These are phyloP conservation scores for Chaetothyriales sp. DNA, from an alignment of 2,329 filamentous ascomycete genomes.

Conservation along the genomic window DNA sequence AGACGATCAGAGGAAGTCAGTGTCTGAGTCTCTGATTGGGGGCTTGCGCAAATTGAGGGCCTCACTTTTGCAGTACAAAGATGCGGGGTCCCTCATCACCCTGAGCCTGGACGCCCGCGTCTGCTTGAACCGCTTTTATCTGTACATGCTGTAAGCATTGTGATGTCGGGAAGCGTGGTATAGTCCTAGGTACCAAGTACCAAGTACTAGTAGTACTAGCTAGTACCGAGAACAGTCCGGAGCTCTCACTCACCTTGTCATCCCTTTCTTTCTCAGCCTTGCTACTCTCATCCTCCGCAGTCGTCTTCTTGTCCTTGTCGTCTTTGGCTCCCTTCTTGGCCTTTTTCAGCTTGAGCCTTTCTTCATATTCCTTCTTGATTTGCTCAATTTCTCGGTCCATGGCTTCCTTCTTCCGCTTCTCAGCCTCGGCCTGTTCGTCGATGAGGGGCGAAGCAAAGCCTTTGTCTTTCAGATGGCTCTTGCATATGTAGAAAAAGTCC, in stretches of 20 bases:
- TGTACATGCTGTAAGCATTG: slow-evolving; percentile 11
- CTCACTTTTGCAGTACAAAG: slow-evolving; percentile 58
- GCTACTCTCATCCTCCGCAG: slow-evolving; percentile 33
- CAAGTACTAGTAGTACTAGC: no score
- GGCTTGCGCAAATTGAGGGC: slow-evolving; percentile 2
- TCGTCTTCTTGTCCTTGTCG: slow-evolving; percentile 36
- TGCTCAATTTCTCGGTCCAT: slow-evolving; percentile 34
- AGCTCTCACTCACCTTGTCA: slow-evolving; percentile 36
- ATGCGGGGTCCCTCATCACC: slow-evolving; percentile 59
- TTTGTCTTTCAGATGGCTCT: slow-evolving; percentile 65
- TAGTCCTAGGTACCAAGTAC: no score
- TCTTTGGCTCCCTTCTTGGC: slow-evolving; percentile 43
- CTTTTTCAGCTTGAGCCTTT: slow-evolving; percentile 60
- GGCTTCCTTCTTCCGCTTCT: slow-evolving; percentile 30
- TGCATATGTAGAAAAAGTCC: slow-evolving; percentile 90
- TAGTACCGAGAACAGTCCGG: not conserved
- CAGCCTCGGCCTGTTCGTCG: slow-evolving; percentile 29
- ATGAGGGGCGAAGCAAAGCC: slow-evolving; percentile 56
- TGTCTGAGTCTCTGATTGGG: not conserved
- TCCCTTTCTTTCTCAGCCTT: slow-evolving; percentile 35
- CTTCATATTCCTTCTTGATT: slow-evolving; percentile 49
- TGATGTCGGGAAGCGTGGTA: not conserved
- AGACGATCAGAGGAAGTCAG: slow-evolving; percentile 2
- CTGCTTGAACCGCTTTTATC: slow-evolving; percentile 35
- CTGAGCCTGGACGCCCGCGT: slow-evolving; percentile 19